Base-by-base conservation (phyloP, 2,329 filamentous ascomycete genomes). In the Ophiocordyceps camponoti-floridani region DNA sequence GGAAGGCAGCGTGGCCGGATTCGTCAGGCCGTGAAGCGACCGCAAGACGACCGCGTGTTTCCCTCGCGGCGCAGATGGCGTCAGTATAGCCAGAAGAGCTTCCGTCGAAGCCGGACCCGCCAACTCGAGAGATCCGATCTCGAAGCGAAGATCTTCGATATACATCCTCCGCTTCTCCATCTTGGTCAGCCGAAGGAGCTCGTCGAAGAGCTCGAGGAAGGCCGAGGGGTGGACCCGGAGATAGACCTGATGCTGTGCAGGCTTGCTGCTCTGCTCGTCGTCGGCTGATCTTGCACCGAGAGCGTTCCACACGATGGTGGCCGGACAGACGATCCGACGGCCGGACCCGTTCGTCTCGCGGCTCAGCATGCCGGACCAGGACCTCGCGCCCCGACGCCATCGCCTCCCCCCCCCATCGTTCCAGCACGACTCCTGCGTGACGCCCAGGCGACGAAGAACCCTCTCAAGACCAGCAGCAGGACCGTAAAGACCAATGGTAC, bases 141-240 rank as follows among this genome's bases (percentile, higher is more conserved):
- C 79, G 47, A 78, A 83, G 0, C 82, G 74, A 31, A 84, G 57
- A 53, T 86, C 82, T 52, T 84, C 78, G 8, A 84, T 65, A 28
- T 70, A 72, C 7, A 83, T 67, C 4, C 66, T 64, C 1, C 79
- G 79, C 37, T 69, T 78, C 50, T 76, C 73, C 48, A 73, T 69
- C 53, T 75, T 80, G 16, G 67, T 66, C 2, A 77, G 59, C 2
- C 66, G 65, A 14, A 77, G 53, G 2, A 86, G 58, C 47, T 81
- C 70, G 19, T 77, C 67, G 67, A 84, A 87, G 0, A 80, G 59
- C 51, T 83, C 73, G 2, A 77, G 62, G 53, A 86, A 89, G 7
- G 82, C 81, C 18, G 87, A 81, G 2, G 91, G 91, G 58, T 96
- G 89, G 1, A 89, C 65, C 45, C 88, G 72, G 44, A 95, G 61